Base-by-base conservation (phyloP, 306 rosid genomes). In the Cicer pinnatifidum region DNA sequence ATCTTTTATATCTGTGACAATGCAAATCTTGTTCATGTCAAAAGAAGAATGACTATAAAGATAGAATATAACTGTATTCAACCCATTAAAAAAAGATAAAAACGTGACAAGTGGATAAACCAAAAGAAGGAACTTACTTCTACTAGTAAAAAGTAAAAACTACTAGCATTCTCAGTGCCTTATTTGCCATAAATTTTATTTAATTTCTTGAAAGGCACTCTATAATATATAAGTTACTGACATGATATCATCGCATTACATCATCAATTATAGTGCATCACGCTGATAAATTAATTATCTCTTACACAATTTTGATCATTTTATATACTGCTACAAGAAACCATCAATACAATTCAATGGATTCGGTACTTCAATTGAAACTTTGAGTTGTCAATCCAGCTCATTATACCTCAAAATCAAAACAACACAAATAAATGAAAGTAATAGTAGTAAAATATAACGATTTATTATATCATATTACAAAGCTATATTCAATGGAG, bases 291-390 rank as follows among this genome's bases (percentile, higher is more conserved):
- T 51, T 62, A 40, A 40, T 35, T 11, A 20, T 57, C 13, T 51
- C 72, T 64, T 65, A 43, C 53, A 65, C 23, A 17, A 51, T 63
- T 64, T 64, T 43, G 56, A 23, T 50, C 64, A 9, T 41, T 16
- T 4, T 41, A 9, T 67, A 16, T 10, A 7, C 40, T 65, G 51
- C 51, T 19, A 13, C 82, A 62, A 71, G 59, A 71, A 72, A 71
- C 57, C 78, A 64, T 79, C 45, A 63, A 72, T 65, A 71, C 56
- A 50, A 69, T 59, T 78, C 38, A 48, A 74, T 48, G 17, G 52
- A 6, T 63, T 50, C 6, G 23, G 28, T 16, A 11, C 67, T 72
- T 28, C 5, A 6, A 20, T 74, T 37, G 2, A 5, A 60, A 28
- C 19, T 60, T 8, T 35, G 71, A 73, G 23, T 13, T 39, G 38